phyloP scores from a whole-genome alignment of 2,329 filamentous ascomycete species.

The Triangularia setosa region DNA sequence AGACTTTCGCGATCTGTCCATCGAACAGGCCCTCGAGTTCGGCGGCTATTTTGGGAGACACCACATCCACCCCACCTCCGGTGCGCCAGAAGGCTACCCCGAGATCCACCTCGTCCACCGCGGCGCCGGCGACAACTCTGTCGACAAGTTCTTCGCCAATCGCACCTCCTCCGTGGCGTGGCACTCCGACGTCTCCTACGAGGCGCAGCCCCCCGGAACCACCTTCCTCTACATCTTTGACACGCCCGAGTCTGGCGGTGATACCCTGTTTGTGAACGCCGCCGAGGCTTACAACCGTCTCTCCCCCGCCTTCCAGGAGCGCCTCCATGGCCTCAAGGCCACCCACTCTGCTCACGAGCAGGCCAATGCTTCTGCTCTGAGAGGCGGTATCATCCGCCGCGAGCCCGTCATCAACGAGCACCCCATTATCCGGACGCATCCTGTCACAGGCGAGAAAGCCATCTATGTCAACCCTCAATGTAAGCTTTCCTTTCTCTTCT shows the following conservation, averaged over 20 bases:
- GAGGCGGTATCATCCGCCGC: constrained; percentile 67
- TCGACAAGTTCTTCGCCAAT: constrained; percentile 56
- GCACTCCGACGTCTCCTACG: constrained; percentile 88
- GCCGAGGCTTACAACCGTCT: constrained; percentile 78
- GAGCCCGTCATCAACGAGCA: constrained; percentile 73
- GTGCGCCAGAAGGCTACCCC: constrained; percentile 64
- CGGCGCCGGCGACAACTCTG: constrained; percentile 60
- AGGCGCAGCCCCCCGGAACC: constrained; percentile 82
- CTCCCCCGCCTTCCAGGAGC: constrained; percentile 72
- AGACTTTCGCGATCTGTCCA: constrained; percentile 60
- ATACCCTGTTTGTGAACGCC: constrained; percentile 78
- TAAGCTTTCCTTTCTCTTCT: constrained; percentile 38
- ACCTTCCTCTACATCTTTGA: constrained; percentile 90
- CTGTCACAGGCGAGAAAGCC: constrained; percentile 77
- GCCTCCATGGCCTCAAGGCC: constrained; percentile 75
- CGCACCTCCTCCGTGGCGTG: constrained; percentile 79
- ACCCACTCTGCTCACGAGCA: constrained; percentile 82
- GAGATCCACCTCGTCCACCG: constrained; percentile 70
- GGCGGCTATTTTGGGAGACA: constrained; percentile 58
- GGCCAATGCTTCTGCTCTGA: constrained; percentile 61
- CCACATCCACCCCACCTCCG: constrained; percentile 70
- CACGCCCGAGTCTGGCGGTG: constrained; percentile 72
- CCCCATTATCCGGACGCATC: constrained; percentile 77
- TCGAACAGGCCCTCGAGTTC: constrained; percentile 60
- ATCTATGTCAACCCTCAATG: constrained; percentile 81